Evolutionary conservation across 176 grass and related monocot species (phyloP).

Genomic region (Pharus latifolius): DNA sequence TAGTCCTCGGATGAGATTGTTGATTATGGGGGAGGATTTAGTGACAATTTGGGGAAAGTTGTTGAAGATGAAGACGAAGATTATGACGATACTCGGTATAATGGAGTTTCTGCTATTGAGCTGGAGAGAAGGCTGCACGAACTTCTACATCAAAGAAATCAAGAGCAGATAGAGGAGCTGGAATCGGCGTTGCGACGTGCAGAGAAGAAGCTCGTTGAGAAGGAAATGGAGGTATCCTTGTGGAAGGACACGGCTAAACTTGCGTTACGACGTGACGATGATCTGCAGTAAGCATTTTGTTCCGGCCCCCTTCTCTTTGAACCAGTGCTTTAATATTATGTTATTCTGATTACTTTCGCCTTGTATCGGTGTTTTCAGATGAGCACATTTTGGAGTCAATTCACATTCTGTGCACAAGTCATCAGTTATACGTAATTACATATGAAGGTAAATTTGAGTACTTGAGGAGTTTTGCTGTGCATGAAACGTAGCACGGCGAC

Average conservation of each 20-base stretch:
- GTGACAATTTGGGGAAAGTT: neutral
- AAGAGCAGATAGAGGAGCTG: conserved; percentile 37
- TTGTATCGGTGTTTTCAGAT: neutral
- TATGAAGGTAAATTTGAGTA: neutral
- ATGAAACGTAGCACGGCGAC: neutral
- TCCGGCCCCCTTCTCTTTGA: neutral
- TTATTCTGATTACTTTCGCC: neutral
- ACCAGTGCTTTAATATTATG: neutral
- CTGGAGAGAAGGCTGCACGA: conserved; percentile 47
- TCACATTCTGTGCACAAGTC: neutral
- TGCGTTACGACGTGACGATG: neutral
- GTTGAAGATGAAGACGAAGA: neutral
- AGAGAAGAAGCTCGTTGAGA: conserved; percentile 35
- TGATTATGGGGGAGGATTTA: neutral
- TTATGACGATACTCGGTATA: neutral
- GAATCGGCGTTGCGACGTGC: conserved; percentile 21
- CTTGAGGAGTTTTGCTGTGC: too few species aligned
- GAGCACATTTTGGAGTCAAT: neutral
- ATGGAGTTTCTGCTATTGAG: conserved; percentile 13
- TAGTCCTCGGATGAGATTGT: neutral
- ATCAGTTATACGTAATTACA: neutral
- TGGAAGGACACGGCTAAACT: conserved; percentile 39
- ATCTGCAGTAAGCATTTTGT: neutral
- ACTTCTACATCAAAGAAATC: conserved; percentile 42
- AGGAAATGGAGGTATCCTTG: conserved; percentile 30